Conservation (phyloP, 345 rosid species). For the Eucalyptus grandis region DNA sequence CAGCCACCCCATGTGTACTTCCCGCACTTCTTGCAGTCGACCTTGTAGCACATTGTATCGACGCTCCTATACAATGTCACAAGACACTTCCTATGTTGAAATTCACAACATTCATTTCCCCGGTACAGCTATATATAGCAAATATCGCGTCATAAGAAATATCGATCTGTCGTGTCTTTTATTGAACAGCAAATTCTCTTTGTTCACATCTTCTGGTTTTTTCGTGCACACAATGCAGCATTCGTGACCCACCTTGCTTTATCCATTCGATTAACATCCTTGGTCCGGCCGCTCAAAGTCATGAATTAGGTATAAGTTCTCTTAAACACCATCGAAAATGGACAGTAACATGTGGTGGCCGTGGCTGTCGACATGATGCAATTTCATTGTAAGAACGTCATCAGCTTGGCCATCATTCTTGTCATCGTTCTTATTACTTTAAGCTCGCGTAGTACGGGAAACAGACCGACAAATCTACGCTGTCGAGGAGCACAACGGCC, state of each 20-base stretch:
- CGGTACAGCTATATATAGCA: neutral
- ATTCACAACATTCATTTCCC: neutral
- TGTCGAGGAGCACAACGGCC: neutral
- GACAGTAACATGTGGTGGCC: neutral
- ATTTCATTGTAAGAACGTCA: neutral
- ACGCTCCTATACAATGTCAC: neutral
- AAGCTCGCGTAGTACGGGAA: neutral
- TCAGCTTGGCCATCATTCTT: neutral
- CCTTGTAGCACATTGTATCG: conserved; percentile 27
- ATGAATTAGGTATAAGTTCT: neutral
- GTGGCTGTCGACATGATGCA: neutral
- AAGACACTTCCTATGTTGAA: neutral
- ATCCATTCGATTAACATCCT: neutral
- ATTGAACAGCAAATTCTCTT: neutral
- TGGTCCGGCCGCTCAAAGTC: neutral
- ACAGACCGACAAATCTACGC: neutral
- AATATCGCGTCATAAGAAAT: neutral
- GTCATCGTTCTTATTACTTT: neutral
- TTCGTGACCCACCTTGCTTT: neutral
- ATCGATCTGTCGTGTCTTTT: neutral
- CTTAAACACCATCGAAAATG: neutral
- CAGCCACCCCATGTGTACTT: conserved; percentile 39
- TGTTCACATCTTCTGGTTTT: neutral
- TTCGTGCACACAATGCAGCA: neutral
- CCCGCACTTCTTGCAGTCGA: conserved; percentile 33